A percentile compares a stretch with the other conserved stretches of the same genome.
Evolutionary conservation across 2,329 filamentous ascomycete genomes (phyloP).

Genomic region (Penicillium sp.): DNA sequence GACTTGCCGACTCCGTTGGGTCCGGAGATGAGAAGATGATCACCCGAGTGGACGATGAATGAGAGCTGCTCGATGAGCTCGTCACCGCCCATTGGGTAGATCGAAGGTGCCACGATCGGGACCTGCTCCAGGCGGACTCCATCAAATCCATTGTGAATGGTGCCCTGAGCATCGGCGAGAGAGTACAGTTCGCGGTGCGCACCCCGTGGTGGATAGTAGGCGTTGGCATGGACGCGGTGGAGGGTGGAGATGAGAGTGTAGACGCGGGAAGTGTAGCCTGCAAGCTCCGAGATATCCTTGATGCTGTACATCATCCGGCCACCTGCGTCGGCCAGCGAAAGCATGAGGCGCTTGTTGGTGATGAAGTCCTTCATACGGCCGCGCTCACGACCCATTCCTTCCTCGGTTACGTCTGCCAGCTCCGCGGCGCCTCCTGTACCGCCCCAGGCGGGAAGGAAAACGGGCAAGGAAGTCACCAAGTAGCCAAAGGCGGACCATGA

Average conservation of each 20-base stretch:
- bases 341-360: slow-evolving; percentile 97
- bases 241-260: slow-evolving; percentile 94
- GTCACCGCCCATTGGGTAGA: slow-evolving; percentile 87
- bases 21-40: slow-evolving; percentile 91
- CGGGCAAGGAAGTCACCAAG: slow-evolving; percentile 81
- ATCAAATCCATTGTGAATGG: slow-evolving; percentile 89
- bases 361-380: slow-evolving; percentile 98
- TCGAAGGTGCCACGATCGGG: slow-evolving; percentile 79
- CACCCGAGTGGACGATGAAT: slow-evolving; percentile 81
- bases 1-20: slow-evolving; percentile 93
- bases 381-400: slow-evolving; percentile 56
- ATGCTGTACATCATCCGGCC: slow-evolving; percentile 99
- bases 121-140: slow-evolving; percentile 91
- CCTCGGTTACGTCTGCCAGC: slow-evolving; percentile 45
- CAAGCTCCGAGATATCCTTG: slow-evolving; percentile 93
- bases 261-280: slow-evolving; percentile 91
- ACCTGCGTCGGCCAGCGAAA: slow-evolving; percentile 91
- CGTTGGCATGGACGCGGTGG: slow-evolving; percentile 85
- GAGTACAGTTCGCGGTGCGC: slow-evolving; percentile 77
- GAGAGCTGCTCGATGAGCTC: slow-evolving; percentile 84
- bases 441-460: slow-evolving; percentile 92
- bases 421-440: slow-evolving; percentile 72
- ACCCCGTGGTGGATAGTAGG: slow-evolving; percentile 68
- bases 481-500: slow-evolving; percentile 98
- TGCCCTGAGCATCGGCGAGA: slow-evolving; percentile 85